Base-by-base conservation (phyloP, 306 rosid species). In the Vigna radiata region DNA sequence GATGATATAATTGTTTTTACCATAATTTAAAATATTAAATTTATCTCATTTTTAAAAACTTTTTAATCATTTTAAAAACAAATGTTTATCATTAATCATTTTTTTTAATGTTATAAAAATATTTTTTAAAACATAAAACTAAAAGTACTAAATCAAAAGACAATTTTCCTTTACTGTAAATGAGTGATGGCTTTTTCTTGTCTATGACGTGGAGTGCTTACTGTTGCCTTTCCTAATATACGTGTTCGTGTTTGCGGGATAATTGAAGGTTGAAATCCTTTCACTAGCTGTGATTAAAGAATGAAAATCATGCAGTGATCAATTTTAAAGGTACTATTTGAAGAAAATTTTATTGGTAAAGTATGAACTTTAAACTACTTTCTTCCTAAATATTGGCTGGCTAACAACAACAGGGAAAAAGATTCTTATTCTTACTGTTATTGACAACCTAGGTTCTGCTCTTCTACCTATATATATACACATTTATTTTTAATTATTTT, bases 151-250 rank as follows among this genome's bases (percentile, higher is more conserved):
- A 55, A 21, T 6, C 11, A 55, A 55, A 58, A 13, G 37, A 58
- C 39, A 23, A 11, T 25, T 37, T 41, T 21, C 58, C 62, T n/a
- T 14, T 10, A 6, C 23, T 17, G 3, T 21, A 8, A 72, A 16
- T 52, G 67, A 72, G 41, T 56, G 21, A 6, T 21, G 10, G 6
- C 58, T 12, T 21, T 23, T 11, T 12, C 9, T 15, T 58, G 43
- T 15, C 63, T 23, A 70, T 27, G 19, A 7, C 15, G 37, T 21
- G 70, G 44, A 74, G 29, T 59, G 78, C 46, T n/a, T 33, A 46
- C 47, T 29, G 33, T 29, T 15, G 37, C 41, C 56, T 56, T 73
- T 56, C 55, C 29, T n/a, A 60, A 29, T 14, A 13, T 13, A 13
- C 13, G 46, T 9, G 61, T 19, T 3, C 33, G 61, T 65, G 19